phyloP scores from a whole-genome alignment of 805 yeast genomes.

The Suhomyces kilbournensis region DNA sequence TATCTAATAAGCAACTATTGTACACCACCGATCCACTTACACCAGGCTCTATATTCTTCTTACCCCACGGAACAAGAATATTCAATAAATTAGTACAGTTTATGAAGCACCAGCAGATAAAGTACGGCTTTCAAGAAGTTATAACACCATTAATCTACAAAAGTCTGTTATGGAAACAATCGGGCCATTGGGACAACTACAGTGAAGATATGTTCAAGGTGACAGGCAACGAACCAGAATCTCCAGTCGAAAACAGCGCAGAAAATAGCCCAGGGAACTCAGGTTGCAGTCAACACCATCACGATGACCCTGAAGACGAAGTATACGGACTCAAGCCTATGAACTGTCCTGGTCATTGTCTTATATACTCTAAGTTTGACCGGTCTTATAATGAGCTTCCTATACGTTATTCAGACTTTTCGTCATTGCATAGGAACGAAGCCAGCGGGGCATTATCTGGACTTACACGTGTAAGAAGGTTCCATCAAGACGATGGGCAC shows the following conservation, averaged over 20 bases:
- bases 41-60: conserved; percentile 89
- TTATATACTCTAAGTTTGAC: conserved; percentile 71
- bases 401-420: conserved; percentile 79
- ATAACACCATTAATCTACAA: conserved; percentile 88
- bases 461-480: conserved; percentile 85
- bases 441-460: conserved; percentile 93
- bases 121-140: conserved; percentile 86
- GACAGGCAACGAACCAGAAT: conserved; percentile 48
- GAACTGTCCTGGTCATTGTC: conserved; percentile 96
- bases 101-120: conserved; percentile 80
- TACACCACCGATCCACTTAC: conserved; percentile 77
- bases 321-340: conserved; percentile 84
- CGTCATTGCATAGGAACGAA: conserved; percentile 91
- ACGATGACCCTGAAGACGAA: conserved; percentile 8
- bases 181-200: conserved; percentile 96
- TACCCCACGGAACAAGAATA: conserved; percentile 88
- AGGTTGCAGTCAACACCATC: conserved; percentile 8
- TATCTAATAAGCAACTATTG: conserved; percentile 67
- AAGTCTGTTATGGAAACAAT: conserved; percentile 78
- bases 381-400: conserved; percentile 87
- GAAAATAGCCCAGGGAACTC: conserved; percentile 5
- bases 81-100: conserved; percentile 76
- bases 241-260: conserved; percentile 21
- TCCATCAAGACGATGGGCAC: conserved; percentile 98
- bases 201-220: conserved; percentile 93